Evolutionary conservation across 2,329 filamentous ascomycete genomes (phyloP).

Genomic region (Trichoderma aggressivum): DNA sequence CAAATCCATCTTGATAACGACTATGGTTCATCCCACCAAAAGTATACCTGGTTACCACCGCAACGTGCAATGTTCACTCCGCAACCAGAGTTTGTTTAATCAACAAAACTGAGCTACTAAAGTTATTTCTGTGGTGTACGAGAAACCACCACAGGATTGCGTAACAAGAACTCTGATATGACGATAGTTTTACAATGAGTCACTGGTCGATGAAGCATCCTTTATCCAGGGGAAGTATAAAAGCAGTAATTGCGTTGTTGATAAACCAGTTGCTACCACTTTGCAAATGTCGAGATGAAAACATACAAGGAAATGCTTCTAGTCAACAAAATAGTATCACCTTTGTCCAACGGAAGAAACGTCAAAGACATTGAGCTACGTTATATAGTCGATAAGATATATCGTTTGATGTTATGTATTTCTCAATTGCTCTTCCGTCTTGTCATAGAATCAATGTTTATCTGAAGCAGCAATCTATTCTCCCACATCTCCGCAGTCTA

Average conservation of each 20-base stretch:
- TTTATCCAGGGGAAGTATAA: background rate
- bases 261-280: background rate
- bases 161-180: background rate
- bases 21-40: background rate
- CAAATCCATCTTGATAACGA: background rate
- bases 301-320: background rate
- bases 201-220: background rate
- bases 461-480: background rate
- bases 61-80: background rate
- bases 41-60: background rate
- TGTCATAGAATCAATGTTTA: background rate
- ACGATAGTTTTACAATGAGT: background rate
- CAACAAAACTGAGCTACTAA: background rate
- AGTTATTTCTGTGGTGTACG: background rate
- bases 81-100: background rate
- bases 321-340: background rate
- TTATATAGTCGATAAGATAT: background rate
- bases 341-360: background rate
- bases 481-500: background rate
- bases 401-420: background rate
- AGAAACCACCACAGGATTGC: background rate
- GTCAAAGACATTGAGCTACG: background rate
- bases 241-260: background rate
- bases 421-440: background rate
- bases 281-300: background rate